Evolutionary conservation across 495 filamentous ascomycete species (phyloP), one percentile per base, ranked within the genome.

Genomic region (Astrothelium macrocarpum): DNA sequence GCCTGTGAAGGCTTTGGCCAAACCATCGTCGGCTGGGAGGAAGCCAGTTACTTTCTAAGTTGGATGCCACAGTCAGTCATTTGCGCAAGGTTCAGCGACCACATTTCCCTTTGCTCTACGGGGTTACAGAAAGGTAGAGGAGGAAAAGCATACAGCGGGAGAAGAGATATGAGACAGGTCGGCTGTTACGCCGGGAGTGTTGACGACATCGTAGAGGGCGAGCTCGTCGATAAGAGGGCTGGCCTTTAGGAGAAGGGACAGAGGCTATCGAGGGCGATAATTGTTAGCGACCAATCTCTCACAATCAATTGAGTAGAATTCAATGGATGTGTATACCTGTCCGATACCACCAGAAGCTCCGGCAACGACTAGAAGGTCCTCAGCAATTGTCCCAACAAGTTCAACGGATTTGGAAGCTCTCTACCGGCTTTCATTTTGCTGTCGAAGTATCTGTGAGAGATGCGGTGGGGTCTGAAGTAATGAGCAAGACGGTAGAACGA

Each of bases 291-390:
- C 26, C 32, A 23, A 11, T 14, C 18, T 14, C 18, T 31, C n/a
- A 36, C 59, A 23, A 11, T 23, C 18, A 32, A 31, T 28, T 59
- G 23, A 64, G 31, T 49, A 26, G 31, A 20, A 26, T 11, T 29
- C 29, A 32, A 39, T 12, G 26, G 16, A 9, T 20, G 2, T 56
- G 5, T 75, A 65, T 71, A 96, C 94, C 85, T 98, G 94, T 78
- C 94, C 94, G 84, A 98, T 97, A 79, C 94, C 94, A 79, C 94
- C 94, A 74, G 94, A 87, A 72, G 94, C 94, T 71, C 94, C 94
- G 74, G 92, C 89, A 80, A 98, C 93, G 78, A 90, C 91, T 94
- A 62, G 62, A 46, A 64, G 42, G 28, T 25, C n/a, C n/a, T 62
- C 12, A 62, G 60, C 42, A 45, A 25, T 3, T 62, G 16, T 53